Percentiles rank a stretch among this genome's conserved stretches.
Evolutionary conservation across 2,329 filamentous ascomycete species (phyloP).

Genomic region (Tolypocladium album): DNA sequence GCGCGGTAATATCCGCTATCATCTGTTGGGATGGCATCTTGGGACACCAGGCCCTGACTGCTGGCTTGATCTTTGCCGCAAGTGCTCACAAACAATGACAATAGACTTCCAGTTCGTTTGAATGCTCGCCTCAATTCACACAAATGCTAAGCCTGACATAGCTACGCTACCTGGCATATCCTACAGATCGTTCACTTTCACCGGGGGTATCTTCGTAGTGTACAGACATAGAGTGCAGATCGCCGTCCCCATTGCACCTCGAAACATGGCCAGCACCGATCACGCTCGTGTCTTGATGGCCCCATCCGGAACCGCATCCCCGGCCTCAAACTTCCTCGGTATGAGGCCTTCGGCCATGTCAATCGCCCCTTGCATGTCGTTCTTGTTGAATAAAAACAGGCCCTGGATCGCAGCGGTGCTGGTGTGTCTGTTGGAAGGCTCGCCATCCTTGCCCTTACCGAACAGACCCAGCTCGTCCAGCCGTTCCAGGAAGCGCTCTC

Average conservation of each 20-base stretch:
- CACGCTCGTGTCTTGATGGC: constrained; percentile 30
- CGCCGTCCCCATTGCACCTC: background rate
- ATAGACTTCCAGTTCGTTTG: no score
- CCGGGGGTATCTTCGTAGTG: constrained; percentile 6
- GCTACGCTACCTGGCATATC: background rate
- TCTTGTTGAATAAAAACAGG: constrained; percentile 91
- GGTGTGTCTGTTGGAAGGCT: constrained; percentile 41
- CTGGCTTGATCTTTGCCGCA: no score
- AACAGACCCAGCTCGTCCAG: constrained; percentile 64
- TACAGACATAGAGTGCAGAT: background rate
- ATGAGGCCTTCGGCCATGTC: constrained; percentile 61
- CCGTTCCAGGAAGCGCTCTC: constrained; percentile 58
- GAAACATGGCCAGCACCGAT: constrained; percentile 1
- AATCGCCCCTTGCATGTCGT: constrained; percentile 78
- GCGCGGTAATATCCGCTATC: no score
- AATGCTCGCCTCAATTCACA: background rate
- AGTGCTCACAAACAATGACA: no score
- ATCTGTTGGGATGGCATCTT: no score
- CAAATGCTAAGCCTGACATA: background rate
- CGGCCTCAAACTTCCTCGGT: constrained; percentile 43
- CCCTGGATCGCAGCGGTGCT: constrained; percentile 92
- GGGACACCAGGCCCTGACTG: no score
- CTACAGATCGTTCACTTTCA: background rate
- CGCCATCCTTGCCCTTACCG: constrained; percentile 38
- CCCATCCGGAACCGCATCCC: constrained; percentile 23